Conservation (phyloP, 1,284 basidiomycete genomes). For the Athelia psychrophila region DNA sequence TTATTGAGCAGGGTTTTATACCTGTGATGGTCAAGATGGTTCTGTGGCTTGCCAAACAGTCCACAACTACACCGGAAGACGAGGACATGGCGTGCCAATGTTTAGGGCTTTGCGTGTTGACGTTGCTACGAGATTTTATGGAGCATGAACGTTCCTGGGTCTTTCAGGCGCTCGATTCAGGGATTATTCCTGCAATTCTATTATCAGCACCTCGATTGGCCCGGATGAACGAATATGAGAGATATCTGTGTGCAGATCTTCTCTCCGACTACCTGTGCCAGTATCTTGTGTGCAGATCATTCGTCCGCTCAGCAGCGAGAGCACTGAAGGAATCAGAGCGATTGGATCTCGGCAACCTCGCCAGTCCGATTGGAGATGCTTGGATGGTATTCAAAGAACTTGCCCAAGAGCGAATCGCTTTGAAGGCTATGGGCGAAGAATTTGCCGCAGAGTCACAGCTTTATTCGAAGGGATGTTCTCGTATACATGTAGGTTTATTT, state of each 20-base stretch:
- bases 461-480: too few relatives aligned
- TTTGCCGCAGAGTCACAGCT: too few relatives aligned
- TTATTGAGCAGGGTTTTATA: background rate
- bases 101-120: background rate
- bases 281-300: background rate
- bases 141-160: background rate
- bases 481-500: too few relatives aligned
- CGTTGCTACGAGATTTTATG: background rate
- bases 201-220: background rate
- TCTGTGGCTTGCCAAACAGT: too few relatives aligned
- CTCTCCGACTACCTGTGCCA: background rate
- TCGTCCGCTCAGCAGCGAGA: background rate
- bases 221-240: background rate
- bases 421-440: too few relatives aligned
- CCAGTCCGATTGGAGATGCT: background rate
- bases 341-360: background rate
- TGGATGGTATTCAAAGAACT: background rate
- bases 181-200: background rate
- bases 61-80: too few relatives aligned
- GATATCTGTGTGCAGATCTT: background rate
- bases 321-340: background rate
- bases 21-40: background rate
- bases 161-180: background rate
- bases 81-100: too few relatives aligned
- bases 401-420: background rate